phyloP scores from a whole-genome alignment of 768 basidiomycete genomes.

The Xanthoconium stramineum region DNA sequence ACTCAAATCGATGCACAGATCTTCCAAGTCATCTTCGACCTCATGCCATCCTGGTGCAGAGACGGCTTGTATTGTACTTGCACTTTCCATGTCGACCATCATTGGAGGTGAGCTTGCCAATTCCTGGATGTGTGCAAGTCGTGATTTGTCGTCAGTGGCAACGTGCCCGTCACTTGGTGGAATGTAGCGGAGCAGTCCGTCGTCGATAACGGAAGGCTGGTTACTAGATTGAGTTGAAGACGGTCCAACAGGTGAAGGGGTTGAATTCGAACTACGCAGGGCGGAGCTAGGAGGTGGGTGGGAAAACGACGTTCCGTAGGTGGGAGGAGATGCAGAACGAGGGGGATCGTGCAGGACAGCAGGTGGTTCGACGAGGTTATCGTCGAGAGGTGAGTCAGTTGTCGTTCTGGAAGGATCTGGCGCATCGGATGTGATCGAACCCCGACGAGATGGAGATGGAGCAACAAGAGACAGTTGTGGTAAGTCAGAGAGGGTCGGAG shows the following conservation, averaged over 20 bases:
- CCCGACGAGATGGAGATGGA: conserved; percentile 22
- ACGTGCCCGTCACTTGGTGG: conserved; percentile 49
- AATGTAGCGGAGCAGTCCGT: conserved; percentile 28
- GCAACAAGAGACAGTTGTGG: conserved; percentile 2
- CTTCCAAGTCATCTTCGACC: conserved; percentile 39
- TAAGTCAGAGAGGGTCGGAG: conserved; percentile 16
- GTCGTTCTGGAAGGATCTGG: conserved; percentile 6
- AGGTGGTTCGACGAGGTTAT: conserved; percentile 1
- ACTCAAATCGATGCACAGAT: conserved; percentile 7
- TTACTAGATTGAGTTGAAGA: conserved; percentile 4
- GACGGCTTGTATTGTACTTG: conserved; percentile 22
- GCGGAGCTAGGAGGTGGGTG: conserved; percentile 1
- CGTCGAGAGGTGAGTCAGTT: background rate
- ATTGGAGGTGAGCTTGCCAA: conserved; percentile 53
- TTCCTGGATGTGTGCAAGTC: conserved; percentile 51
- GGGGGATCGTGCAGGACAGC: conserved; percentile 9
- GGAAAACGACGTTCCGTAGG: conserved; percentile 39
- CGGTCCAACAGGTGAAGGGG: conserved; percentile 12
- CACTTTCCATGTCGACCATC: conserved; percentile 10
- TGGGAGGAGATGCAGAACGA: conserved; percentile 37
- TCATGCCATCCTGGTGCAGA: conserved; percentile 58
- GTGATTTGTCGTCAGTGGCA: conserved; percentile 61
- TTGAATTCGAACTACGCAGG: conserved; percentile 2
- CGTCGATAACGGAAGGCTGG: conserved; percentile 1
- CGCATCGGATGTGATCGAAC: conserved; percentile 24